Evolutionary conservation across 768 basidiomycete genomes (phyloP).

Genomic region (Suillus plorans): DNA sequence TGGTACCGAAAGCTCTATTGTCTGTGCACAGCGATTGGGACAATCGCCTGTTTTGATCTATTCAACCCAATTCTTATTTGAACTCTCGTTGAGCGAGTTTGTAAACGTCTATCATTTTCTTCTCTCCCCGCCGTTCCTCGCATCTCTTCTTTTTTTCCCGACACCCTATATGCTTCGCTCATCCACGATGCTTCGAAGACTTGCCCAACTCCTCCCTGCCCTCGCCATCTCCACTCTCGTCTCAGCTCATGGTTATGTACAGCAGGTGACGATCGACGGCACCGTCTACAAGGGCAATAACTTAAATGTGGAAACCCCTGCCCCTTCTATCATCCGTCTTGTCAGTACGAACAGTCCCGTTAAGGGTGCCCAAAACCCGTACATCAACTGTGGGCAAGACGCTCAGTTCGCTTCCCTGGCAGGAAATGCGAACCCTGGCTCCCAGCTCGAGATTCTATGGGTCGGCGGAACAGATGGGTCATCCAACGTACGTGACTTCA

Average conservation of each 20-base stretch:
- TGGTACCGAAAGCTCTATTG: background rate
- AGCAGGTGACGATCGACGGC: slow-evolving; percentile 30
- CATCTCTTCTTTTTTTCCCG: background rate
- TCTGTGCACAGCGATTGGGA: background rate
- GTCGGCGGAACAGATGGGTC: slow-evolving; percentile 38
- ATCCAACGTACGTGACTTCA: slow-evolving; percentile 26
- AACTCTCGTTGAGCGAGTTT: slow-evolving; percentile 1
- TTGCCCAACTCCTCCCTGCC: slow-evolving; percentile 9
- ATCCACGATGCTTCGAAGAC: background rate
- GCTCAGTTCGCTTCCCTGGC: slow-evolving; percentile 48
- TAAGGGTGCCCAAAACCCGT: slow-evolving; percentile 57
- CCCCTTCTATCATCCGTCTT: slow-evolving; percentile 43
- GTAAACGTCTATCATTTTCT: background rate
- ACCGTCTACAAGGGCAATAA: slow-evolving; percentile 26
- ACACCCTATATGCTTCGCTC: background rate
- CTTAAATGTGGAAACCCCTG: slow-evolving; percentile 31
- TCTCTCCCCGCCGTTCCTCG: background rate
- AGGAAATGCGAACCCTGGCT: slow-evolving; percentile 61
- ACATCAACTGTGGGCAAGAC: slow-evolving; percentile 58
- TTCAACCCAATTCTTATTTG: background rate
- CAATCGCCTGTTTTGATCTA: background rate
- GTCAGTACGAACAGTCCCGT: slow-evolving; percentile 46
- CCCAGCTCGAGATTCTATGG: slow-evolving; percentile 55
- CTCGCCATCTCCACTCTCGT: slow-evolving; percentile 20
- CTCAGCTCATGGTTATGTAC: slow-evolving; percentile 32